Evolutionary conservation across 345 rosid species (phyloP), one percentile per base, ranked within the genome.

Genomic region (Hibiscus mutabilis): DNA sequence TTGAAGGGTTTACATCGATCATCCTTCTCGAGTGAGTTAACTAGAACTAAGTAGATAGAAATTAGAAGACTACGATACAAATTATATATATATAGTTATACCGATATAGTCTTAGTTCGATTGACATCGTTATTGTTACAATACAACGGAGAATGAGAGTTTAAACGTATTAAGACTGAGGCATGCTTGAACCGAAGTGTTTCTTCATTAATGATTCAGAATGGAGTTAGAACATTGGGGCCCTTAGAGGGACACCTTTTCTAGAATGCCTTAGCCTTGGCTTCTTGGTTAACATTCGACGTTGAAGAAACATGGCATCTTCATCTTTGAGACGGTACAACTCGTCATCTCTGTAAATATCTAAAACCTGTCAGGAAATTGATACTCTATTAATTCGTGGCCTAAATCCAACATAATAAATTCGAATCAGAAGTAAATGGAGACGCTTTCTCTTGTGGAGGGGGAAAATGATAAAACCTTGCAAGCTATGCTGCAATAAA

Each of bases 401-500:
- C 3, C 10, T 9, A 19, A 53, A 53, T 11, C 56, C 24, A 53
- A 53, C 9, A 18, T 52, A 25, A 69, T 21, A 15, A 61, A 9
- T 1, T 33, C 2, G 8, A 29, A 40, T 5, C 13, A 5, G 4
- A 40, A 21, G n/a, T 14, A 22, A 12, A 6, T 25, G 18, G 6
- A 55, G 4, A 25, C 14, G 13, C 9, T 4, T 29, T 9, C 22
- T n/a, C 3, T 6, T 0, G n/a, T 25, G 37, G 18, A 55, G 9
- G 7, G 42, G 6, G 19, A 10, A 4, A 33, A 18, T 2, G 14
- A 8, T 2, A 69, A 18, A 52, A 71, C 81, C 81, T 79, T 79
- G 79, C 82, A 79, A 55, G 79, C 79, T 31, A 79, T 75, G 16
- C 80, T 76, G 71, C 83, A 80, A 15, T 80, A 80, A 5, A 65